Conservation (phyloP, 108 stramenopile genomes). For the Skeletonema marinoi region DNA sequence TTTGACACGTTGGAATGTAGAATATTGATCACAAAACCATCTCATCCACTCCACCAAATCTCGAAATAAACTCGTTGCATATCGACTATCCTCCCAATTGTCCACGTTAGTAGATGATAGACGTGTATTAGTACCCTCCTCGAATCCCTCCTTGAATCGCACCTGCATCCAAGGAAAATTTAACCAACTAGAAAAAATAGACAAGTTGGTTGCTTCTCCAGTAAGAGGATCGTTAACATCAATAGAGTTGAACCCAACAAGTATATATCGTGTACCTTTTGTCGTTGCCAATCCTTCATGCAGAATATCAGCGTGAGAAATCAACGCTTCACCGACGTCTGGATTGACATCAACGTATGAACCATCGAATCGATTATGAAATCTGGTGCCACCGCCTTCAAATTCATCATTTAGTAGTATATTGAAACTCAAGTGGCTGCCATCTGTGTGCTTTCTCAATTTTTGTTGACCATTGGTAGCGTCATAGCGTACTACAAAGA, state of each 20-base stretch:
- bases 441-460: slow-evolving; percentile 58
- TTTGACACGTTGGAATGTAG: slow-evolving; percentile 5
- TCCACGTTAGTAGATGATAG: not conserved
- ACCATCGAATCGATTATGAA: slow-evolving; percentile 12
- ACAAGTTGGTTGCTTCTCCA: slow-evolving; percentile 34
- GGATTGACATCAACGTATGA: slow-evolving; percentile 52
- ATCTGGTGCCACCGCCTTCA: slow-evolving; percentile 67
- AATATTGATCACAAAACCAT: slow-evolving; percentile 15
- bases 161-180: slow-evolving; percentile 53
- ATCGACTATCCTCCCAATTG: slow-evolving; percentile 7
- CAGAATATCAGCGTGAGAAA: slow-evolving; percentile 46
- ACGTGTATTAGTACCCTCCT: slow-evolving; percentile 6
- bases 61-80: slow-evolving; percentile 6
- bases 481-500: slow-evolving; percentile 69
- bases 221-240: slow-evolving; percentile 65
- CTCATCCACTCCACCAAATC: slow-evolving; percentile 11
- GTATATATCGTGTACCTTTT: slow-evolving; percentile 61
- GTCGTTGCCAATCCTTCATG: slow-evolving; percentile 67
- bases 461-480: slow-evolving; percentile 31
- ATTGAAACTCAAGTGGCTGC: slow-evolving; percentile 57
- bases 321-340: slow-evolving; percentile 47
- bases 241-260: slow-evolving; percentile 67
- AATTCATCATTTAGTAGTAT: slow-evolving; percentile 70
- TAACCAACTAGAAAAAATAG: slow-evolving; percentile 58
- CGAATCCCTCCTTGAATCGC: slow-evolving; percentile 44